Base-by-base conservation (phyloP, 768 basidiomycete genomes). In the Dendrothele bispora region DNA sequence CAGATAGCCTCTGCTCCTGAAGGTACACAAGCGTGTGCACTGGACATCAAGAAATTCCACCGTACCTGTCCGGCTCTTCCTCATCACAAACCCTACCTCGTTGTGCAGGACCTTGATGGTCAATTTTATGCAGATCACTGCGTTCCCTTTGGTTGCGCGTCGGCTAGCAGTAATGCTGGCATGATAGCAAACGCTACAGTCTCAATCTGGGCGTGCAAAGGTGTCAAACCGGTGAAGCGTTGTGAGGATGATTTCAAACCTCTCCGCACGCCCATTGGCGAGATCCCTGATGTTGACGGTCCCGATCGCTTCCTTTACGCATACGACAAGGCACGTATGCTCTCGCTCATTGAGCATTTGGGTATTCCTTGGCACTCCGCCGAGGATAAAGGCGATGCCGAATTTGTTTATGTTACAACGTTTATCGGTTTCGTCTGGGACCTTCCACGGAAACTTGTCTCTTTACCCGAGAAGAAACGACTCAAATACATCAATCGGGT, bases 21-120 rank as follows among this genome's bases (percentile, higher is more conserved):
- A 0, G 68, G 69, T 2, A 51, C 66, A 0, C 55, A 64, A 32
- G 69, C 60, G 0, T 55, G 62, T 6, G 54, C 61, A 0, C 58
- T 66, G 25, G 67, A 70, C 40, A 53, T 69, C 15, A 55, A 56
- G 24, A 39, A 56, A 5, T 59, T 63, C n/a, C 59, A 65, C 44
- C 55, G 64, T 22, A 59, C 54, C 5, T 51, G 56, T 7, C 69
- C 67, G 2, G 44, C 64, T 5, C 36, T 30, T 15, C 64, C 68
- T 0, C 45, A 51, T 20, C 60, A 70, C 27, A 65, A 67, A 27
- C 38, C 46, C 3, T 55, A 30, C 22, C 38, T 55, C 12, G 51
- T 61, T 3, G 51, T 61, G 2, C 21, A 26, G 8, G 22, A 17
- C 3, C 51, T 53, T 22, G 35, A 59, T 5, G 52, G 48, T 7